Base-by-base conservation (phyloP, 2,329 filamentous ascomycete species). In the Daldinia sp. region DNA sequence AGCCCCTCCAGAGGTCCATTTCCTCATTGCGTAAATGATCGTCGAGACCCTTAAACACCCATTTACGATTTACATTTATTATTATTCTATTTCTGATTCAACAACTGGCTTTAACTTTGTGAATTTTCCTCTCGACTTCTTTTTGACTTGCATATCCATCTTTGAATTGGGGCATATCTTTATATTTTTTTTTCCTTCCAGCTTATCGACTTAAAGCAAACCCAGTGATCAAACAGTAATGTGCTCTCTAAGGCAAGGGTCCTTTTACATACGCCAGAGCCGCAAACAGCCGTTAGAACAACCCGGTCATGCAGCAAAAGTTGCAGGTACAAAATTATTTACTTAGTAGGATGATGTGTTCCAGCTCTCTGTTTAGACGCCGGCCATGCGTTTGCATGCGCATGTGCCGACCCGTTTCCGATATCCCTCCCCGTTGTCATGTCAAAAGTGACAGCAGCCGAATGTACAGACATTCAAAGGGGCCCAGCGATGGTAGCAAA, bases 351-450 rank as follows among this genome's bases (percentile, higher is more conserved):
- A 30, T n/a, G n/a, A 55, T 55, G 45, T 30, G 23, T 58, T 43
- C 49, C 34, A 57, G 19, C 19, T 17, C 4, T 64, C 39, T 55
- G 41, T 61, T 27, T 56, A 32, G 55, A 67, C 56, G 61, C 45
- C 58, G 37, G 50, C 63, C 64, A 69, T 57, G 69, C 68, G 72
- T 74, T 74, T 74, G 72, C 64, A 73, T 67, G 64, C 47, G 41
- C 30, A 67, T 74, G 70, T 67, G 51, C 58, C 58, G 57, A 61
- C 62, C 71, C 72, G 71, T 57, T 64, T 58, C 58, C 67, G 63
- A 58, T 51, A 37, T 63, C 27, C 32, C 37, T 54, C 66, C 52
- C 63, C 49, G 58, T 63, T 49, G 45, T 62, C 37, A 62, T 68
- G 63, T 66, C 59, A 61, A 62, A 66, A 62, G 64, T 70, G 66